Percentiles rank a stretch among this genome's conserved stretches.
Conservation (phyloP, 2,329 filamentous ascomycete species). For the Zelopaecilomyces penicillatus region DNA sequence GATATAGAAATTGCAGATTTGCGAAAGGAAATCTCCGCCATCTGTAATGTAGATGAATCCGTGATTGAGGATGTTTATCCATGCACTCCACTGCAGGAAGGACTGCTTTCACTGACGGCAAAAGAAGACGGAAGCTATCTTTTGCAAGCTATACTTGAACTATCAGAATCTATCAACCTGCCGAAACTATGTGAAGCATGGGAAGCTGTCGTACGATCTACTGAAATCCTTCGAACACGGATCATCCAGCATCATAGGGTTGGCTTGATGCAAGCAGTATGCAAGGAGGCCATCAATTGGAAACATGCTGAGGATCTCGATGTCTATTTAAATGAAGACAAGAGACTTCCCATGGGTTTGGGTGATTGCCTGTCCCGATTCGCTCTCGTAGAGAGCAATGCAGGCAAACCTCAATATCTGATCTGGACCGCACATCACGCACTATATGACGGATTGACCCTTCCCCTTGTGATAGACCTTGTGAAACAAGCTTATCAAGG, state of each 20-base stretch:
- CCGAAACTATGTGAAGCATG: conserved; percentile 8
- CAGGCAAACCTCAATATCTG: not conserved
- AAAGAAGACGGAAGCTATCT: conserved; percentile 14
- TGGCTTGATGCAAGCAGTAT: conserved; percentile 36
- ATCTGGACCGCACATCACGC: conserved; percentile 12
- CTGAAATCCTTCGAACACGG: conserved; percentile 33
- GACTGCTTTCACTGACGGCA: conserved; percentile 23
- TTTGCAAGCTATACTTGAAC: conserved; percentile 9
- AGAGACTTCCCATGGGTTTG: not conserved
- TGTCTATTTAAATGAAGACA: not conserved
- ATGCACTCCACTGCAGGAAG: conserved; percentile 28
- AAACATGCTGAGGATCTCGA: not conserved
- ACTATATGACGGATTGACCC: conserved; percentile 10
- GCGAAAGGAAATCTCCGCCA: not conserved
- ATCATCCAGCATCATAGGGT: conserved; percentile 33
- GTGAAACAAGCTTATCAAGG: not conserved
- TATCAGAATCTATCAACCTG: conserved; percentile 5
- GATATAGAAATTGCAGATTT: not conserved
- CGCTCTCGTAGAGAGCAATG: not conserved
- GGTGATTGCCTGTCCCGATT: not conserved
- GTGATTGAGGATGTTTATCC: conserved; percentile 27
- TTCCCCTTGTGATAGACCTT: not conserved
- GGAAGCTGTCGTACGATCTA: conserved; percentile 2
- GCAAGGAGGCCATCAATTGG: conserved; percentile 24
- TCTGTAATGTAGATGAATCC: not conserved